phyloP scores from a whole-genome alignment of 345 rosid species.

The rapeseed (Brassica napus) region DNA sequence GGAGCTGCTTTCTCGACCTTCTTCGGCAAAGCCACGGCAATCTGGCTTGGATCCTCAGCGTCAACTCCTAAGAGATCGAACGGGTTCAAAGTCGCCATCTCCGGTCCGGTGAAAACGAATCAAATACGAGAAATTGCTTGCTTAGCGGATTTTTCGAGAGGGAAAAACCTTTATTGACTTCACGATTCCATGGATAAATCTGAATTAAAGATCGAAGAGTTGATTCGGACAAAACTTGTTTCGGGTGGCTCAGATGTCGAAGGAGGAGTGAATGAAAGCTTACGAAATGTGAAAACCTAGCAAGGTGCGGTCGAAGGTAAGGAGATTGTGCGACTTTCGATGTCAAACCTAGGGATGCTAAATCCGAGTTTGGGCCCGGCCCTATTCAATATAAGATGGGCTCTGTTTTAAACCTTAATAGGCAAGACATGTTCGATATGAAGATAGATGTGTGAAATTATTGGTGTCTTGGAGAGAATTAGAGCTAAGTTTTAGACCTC shows the following conservation, averaged over 20 bases:
- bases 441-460: too few species aligned
- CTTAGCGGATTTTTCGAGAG: not conserved
- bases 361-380: not conserved
- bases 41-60: constrained; percentile 63
- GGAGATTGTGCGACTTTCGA: not conserved
- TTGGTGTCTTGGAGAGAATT: too few species aligned
- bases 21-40: constrained; percentile 57
- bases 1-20: constrained; percentile 41
- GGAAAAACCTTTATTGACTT: constrained; percentile 4
- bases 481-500: too few species aligned
- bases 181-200: constrained; percentile 20
- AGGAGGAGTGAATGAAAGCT: not conserved
- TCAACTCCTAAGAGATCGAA: constrained; percentile 81
- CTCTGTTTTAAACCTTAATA: too few species aligned
- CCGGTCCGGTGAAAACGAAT: not conserved
- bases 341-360: not conserved
- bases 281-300: not conserved
- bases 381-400: not conserved
- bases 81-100: constrained; percentile 82
- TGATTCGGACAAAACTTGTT: not conserved
- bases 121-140: not conserved
- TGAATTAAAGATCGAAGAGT: not conserved
- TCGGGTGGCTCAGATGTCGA: not conserved
- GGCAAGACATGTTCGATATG: too few species aligned
- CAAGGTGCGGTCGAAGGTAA: not conserved